phyloP scores from a whole-genome alignment of 805 yeast genomes.

The Kodamaea fukazawae region DNA sequence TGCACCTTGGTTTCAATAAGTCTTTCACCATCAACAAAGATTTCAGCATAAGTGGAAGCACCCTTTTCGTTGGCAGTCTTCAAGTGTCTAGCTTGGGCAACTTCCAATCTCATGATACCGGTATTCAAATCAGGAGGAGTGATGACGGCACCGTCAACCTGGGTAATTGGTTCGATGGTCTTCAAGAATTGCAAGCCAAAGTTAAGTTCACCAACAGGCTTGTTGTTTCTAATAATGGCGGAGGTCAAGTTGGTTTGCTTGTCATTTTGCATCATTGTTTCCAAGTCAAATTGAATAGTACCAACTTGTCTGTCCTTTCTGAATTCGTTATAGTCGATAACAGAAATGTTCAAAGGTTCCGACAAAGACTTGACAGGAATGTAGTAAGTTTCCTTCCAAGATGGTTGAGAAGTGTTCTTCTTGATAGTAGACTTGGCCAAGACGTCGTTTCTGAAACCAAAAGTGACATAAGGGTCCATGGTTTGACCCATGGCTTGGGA shows the following conservation, averaged over 20 bases:
- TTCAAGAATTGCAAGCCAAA: conserved; percentile 78
- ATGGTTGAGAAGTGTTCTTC: conserved; percentile 66
- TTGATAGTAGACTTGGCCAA: conserved; percentile 70
- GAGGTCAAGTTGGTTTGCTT: conserved; percentile 49
- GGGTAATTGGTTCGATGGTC: conserved; percentile 56
- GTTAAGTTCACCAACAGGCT: conserved; percentile 70
- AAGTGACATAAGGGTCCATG: conserved; percentile 82
- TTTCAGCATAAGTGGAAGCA: conserved; percentile 65
- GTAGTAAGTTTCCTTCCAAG: conserved; percentile 78
- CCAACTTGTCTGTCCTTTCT: conserved; percentile 84
- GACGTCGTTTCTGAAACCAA: conserved; percentile 58
- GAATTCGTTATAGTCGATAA: conserved; percentile 75
- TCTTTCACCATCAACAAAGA: conserved; percentile 61
- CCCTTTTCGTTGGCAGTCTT: conserved; percentile 45
- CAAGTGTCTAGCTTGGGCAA: conserved; percentile 61
- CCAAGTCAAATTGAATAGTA: conserved; percentile 68
- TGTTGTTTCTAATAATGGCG: conserved; percentile 75
- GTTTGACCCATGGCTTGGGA: conserved; percentile 72
- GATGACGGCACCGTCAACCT: conserved; percentile 77
- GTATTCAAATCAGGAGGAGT: conserved; percentile 93
- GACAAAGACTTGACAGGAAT: conserved; percentile 70
- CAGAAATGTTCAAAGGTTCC: conserved; percentile 74
- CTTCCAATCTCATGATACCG: conserved; percentile 76
- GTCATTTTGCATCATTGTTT: conserved; percentile 53
- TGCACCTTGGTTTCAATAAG: conserved; percentile 55